A percentile compares a stretch with the other conserved stretches of the same genome.
phyloP scores from a whole-genome alignment of 306 rosid genomes.

The Acmispon strigosus region DNA sequence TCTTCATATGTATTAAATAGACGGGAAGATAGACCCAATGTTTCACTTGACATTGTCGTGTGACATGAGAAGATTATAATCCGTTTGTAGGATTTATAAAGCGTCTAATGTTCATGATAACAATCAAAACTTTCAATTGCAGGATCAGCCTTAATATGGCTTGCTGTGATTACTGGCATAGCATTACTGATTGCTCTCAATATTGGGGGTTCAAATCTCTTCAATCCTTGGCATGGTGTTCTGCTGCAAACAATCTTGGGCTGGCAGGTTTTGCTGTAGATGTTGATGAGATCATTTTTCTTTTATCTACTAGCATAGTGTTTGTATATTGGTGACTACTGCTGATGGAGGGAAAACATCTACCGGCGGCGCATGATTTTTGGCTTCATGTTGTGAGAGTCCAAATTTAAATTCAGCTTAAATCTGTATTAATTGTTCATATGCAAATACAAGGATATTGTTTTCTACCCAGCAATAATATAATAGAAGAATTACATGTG shows the following conservation, averaged over 20 bases:
- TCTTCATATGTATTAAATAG: too few species aligned
- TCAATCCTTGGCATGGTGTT: conserved; percentile 63
- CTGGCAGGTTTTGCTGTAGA: conserved; percentile 24
- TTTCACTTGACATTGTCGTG: too few species aligned
- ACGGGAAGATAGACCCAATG: too few species aligned
- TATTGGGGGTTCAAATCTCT: conserved; percentile 75
- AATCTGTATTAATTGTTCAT: conserved; percentile 18
- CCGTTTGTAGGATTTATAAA: not conserved
- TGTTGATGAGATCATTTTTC: not conserved
- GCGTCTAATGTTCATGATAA: not conserved
- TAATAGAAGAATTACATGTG: not conserved
- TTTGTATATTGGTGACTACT: conserved; percentile 25
- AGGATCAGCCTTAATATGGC: conserved; percentile 77
- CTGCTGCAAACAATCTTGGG: conserved; percentile 22
- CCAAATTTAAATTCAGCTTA: conserved; percentile 6
- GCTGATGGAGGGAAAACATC: conserved; percentile 30
- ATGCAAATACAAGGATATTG: conserved; percentile 20
- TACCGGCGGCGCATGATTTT: conserved; percentile 28
- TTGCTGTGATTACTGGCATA: conserved; percentile 68
- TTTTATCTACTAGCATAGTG: not conserved
- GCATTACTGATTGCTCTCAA: conserved; percentile 64
- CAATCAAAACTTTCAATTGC: conserved; percentile 34
- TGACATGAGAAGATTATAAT: too few species aligned
- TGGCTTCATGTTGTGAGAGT: conserved; percentile 24
- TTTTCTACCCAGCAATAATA: conserved; percentile 11